Conservation (phyloP, 306 rosid genomes). For the Quercus mongolica region DNA sequence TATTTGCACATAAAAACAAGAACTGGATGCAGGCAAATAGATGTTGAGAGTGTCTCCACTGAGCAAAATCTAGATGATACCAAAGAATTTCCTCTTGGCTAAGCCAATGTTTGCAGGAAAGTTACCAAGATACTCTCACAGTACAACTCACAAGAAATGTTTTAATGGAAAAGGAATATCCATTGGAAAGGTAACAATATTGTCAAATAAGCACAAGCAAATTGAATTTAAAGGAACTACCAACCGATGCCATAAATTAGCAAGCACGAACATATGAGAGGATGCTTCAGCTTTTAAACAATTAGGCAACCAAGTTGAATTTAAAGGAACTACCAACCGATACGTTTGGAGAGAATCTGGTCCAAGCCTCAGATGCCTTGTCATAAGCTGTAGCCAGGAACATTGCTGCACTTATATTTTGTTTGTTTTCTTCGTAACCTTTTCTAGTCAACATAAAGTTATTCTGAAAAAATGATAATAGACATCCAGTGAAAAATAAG, state of each 20-base stretch:
- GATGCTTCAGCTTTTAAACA: background rate
- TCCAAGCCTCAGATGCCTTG: constrained; percentile 88
- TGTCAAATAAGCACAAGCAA: background rate
- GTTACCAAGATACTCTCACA: background rate
- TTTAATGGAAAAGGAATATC: background rate
- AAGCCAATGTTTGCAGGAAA: background rate
- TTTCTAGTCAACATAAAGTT: constrained; percentile 63
- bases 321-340: constrained; percentile 41
- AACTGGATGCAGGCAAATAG: background rate
- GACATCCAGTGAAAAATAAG: background rate
- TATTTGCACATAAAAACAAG: background rate
- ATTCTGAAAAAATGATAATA: constrained; percentile 46
- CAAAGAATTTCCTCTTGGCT: background rate
- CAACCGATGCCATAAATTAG: constrained; percentile 4
- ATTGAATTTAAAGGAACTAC: no score
- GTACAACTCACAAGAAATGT: background rate
- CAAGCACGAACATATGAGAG: background rate
- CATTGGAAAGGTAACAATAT: no score
- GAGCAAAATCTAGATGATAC: background rate
- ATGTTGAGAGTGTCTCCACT: background rate
- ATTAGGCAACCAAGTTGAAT: constrained; percentile 4
- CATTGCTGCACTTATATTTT: constrained; percentile 51
- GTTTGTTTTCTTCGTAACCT: constrained; percentile 47
- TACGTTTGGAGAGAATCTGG: constrained; percentile 62
- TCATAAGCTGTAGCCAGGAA: constrained; percentile 84